Conservation (phyloP, 2,329 filamentous ascomycete species). For the Alternaria brassicicola region DNA sequence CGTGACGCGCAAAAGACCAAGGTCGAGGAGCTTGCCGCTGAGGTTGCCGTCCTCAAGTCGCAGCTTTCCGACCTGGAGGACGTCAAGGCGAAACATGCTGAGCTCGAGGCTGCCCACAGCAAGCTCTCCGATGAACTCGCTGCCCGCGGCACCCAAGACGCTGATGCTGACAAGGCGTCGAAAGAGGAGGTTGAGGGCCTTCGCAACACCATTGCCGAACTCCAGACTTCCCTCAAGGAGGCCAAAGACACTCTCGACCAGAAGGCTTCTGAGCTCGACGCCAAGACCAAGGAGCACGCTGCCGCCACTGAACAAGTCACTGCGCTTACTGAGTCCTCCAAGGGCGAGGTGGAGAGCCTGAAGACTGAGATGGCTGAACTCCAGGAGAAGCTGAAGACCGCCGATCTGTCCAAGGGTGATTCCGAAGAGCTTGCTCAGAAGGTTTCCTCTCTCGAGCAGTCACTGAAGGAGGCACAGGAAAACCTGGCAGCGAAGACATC, state of each 20-base stretch:
- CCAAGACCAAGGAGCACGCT: constrained; percentile 26
- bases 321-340: constrained; percentile 26
- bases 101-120: constrained; percentile 26
- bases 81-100: constrained; percentile 22
- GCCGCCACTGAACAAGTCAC: constrained; percentile 20
- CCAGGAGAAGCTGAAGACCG: constrained; percentile 32
- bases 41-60: constrained; percentile 31
- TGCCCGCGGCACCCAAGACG: constrained; percentile 27
- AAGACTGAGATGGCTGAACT: constrained; percentile 33
- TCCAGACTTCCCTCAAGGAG: constrained; percentile 30
- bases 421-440: constrained; percentile 33
- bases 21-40: constrained; percentile 29
- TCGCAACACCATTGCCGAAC: constrained; percentile 34
- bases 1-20: constrained; percentile 30
- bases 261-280: constrained; percentile 28
- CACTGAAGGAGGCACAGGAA: constrained; percentile 36
- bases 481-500: constrained; percentile 29
- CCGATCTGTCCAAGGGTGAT: constrained; percentile 35
- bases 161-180: constrained; percentile 23
- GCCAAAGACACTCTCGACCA: constrained; percentile 26
- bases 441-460: constrained; percentile 35
- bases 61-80: constrained; percentile 29
- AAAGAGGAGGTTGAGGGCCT: constrained; percentile 31
- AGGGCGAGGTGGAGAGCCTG: constrained; percentile 29
- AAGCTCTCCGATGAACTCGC: constrained; percentile 20